Base-by-base conservation (phyloP, 345 rosid species). In the Dipteronia sinensis region DNA sequence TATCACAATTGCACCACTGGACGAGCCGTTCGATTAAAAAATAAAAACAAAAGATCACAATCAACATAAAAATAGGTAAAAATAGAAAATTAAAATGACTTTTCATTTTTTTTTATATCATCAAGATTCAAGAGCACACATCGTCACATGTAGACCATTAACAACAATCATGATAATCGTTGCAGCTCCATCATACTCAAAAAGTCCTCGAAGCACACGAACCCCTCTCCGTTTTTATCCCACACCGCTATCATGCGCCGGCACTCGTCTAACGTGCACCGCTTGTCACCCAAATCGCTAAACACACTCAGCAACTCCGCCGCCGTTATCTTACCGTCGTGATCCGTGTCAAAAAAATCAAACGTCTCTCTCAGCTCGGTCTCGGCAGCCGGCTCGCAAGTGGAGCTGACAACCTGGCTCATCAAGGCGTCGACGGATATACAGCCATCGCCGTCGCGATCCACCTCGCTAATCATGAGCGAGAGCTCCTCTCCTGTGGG, bases 171-270 rank as follows among this genome's bases (percentile, higher is more conserved):
- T 71, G 29, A 27, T 67, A 66, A 71, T 76, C 82, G 81, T 53
- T 69, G 87, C 25, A 74, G 78, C 76, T 85, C 93, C 99, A 96
- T 94, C 98, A 96, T 91, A 2, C 83, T 86, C 2, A 82, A 73
- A 72, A 96, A 96, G 79, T 96, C 99, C 63, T 88, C 90, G 77
- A 94, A 96, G 82, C 98, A 92, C 63, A 96, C 99, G 79, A 94
- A 91, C 42, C 98, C 99, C 5, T 91, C 94, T 9, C 90, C 91
- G 51, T 87, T 91, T 73, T 78, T 86, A 85, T 89, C 97, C 8
- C 94, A 98, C 1, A 65, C 85, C 1, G 89, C 92, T 83, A 96
- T 92, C 98, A 96, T 96, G 70, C 95, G 90, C 85, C 79, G 74
- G 89, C 99, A 96, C n/a, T 96, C 99, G 20, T 90, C 98, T 9